phyloP scores from a whole-genome alignment of 306 rosid species.

The Malus sieversii region DNA sequence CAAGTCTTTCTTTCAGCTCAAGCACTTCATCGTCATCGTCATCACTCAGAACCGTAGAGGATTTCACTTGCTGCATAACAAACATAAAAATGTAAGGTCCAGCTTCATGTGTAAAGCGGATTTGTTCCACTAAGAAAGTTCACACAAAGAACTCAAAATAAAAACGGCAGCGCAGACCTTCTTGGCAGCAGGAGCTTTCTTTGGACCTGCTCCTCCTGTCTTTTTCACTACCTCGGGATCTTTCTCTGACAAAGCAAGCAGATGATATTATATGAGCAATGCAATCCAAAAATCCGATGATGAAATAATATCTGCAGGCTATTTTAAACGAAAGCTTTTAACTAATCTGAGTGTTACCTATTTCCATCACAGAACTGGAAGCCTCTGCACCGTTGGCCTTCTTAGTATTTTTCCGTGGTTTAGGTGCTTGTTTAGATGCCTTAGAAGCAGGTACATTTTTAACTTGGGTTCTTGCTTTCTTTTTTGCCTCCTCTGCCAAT shows the following conservation, averaged over 20 bases:
- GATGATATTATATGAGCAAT: neutral
- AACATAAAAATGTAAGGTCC: neutral
- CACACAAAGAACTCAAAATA: neutral
- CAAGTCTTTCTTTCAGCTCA: constrained; percentile 86
- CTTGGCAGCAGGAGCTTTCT: constrained; percentile 44
- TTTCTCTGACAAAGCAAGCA: constrained; percentile 34
- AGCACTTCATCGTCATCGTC: constrained; percentile 43
- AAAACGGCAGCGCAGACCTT: constrained; percentile 29
- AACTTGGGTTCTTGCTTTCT: constrained; percentile 37
- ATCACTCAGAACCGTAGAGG: constrained; percentile 12
- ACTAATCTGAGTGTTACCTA: constrained; percentile 40
- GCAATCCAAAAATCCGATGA: neutral
- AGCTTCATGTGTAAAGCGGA: neutral
- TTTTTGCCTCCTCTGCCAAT: constrained; percentile 42
- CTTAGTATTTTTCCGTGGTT: constrained; percentile 63
- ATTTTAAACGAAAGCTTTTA: neutral
- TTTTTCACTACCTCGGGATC: constrained; percentile 44
- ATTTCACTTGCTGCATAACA: constrained; percentile 28
- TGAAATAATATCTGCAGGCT: neutral
- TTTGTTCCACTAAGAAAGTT: no score
- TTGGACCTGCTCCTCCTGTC: constrained; percentile 45
- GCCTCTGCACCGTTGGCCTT: constrained; percentile 47
- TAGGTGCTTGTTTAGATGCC: constrained; percentile 39
- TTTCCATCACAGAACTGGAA: constrained; percentile 45
- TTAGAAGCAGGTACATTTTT: constrained; percentile 24